Conservation (phyloP, 169 alveolate species). For the Sarcocystis neurona region DNA sequence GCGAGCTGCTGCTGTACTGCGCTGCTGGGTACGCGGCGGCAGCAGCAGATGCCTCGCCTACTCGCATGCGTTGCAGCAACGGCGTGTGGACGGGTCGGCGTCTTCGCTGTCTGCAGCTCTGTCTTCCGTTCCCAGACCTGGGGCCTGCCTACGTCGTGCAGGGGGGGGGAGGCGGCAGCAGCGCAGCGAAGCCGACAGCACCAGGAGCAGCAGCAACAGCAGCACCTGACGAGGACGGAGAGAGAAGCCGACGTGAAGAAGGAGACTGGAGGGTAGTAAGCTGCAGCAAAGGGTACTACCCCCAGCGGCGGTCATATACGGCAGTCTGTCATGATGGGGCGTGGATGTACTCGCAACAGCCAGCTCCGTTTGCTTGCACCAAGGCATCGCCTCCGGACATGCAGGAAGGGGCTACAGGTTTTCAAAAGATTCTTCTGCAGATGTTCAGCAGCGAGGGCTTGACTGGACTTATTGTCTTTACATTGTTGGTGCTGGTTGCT, state of each 20-base stretch:
- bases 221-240: too few relatives aligned
- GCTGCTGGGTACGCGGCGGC: slow-evolving; percentile 59
- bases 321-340: slow-evolving; percentile 51
- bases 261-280: slow-evolving; percentile 54
- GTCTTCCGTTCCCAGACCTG: slow-evolving; percentile 43
- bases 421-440: slow-evolving; percentile 61
- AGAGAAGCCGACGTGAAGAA: too few relatives aligned
- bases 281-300: slow-evolving; percentile 61
- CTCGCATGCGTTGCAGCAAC: slow-evolving; percentile 43
- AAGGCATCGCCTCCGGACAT: slow-evolving; percentile 63
- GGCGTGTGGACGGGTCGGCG: slow-evolving; percentile 54
- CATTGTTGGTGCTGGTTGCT: slow-evolving; percentile 54
- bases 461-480: slow-evolving; percentile 54
- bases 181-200: too few relatives aligned
- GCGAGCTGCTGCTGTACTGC: slow-evolving; percentile 45
- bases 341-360: slow-evolving; percentile 52
- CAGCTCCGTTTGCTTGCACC: slow-evolving; percentile 55
- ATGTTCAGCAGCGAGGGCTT: slow-evolving; percentile 62
- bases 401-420: slow-evolving; percentile 57
- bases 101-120: slow-evolving; percentile 42
- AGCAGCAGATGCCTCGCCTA: slow-evolving; percentile 31
- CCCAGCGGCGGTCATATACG: slow-evolving; percentile 48
- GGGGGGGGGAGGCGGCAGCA: slow-evolving; percentile 64
- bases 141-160: slow-evolving; percentile 50
- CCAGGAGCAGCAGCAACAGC: too few relatives aligned